A percentile compares a stretch with the other conserved stretches of the same genome.
phyloP scores from a whole-genome alignment of 139 green algal genomes.

The Chlamydomonas sphaeroides region DNA sequence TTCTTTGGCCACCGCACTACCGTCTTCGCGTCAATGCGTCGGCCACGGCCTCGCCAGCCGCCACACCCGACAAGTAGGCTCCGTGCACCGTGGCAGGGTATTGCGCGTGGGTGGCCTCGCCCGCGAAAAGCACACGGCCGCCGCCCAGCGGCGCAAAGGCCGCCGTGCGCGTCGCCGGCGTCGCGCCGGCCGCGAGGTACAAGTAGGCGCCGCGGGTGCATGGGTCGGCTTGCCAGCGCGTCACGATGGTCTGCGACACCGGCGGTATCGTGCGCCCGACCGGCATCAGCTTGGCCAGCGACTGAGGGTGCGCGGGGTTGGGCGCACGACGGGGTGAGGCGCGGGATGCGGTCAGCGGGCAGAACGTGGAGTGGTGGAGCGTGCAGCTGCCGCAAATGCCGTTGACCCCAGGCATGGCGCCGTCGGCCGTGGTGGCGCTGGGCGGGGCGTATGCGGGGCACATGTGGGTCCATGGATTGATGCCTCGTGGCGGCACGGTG shows the following conservation, averaged over 20 bases:
- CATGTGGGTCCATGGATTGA: too few relatives aligned
- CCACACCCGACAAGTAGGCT: constrained; percentile 31
- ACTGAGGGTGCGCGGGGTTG: too few relatives aligned
- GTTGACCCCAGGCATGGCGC: too few relatives aligned
- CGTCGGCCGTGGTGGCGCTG: too few relatives aligned
- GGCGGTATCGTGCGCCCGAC: not conserved
- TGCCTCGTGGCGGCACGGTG: too few relatives aligned
- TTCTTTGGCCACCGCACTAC: too few relatives aligned
- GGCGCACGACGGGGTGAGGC: too few relatives aligned
- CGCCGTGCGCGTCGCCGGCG: not conserved
- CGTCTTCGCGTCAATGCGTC: not conserved
- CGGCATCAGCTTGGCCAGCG: constrained; percentile 1
- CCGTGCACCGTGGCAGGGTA: constrained; percentile 3
- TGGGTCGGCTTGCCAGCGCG: constrained; percentile 8
- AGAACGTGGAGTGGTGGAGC: too few relatives aligned
- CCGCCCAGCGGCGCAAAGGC: not conserved
- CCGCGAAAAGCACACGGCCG: not conserved
- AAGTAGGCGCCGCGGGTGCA: not conserved
- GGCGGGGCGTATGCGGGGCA: too few relatives aligned
- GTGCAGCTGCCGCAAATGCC: too few relatives aligned
- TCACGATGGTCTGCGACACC: not conserved
- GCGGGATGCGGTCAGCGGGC: too few relatives aligned
- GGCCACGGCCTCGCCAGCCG: not conserved
- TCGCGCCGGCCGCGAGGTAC: not conserved
- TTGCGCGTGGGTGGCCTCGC: not conserved